Percentiles rank a stretch among this genome's conserved stretches.
These are phyloP conservation scores for Royoungia palumana DNA, from an alignment of 768 basidiomycete genomes.

Conservation along the genomic window DNA sequence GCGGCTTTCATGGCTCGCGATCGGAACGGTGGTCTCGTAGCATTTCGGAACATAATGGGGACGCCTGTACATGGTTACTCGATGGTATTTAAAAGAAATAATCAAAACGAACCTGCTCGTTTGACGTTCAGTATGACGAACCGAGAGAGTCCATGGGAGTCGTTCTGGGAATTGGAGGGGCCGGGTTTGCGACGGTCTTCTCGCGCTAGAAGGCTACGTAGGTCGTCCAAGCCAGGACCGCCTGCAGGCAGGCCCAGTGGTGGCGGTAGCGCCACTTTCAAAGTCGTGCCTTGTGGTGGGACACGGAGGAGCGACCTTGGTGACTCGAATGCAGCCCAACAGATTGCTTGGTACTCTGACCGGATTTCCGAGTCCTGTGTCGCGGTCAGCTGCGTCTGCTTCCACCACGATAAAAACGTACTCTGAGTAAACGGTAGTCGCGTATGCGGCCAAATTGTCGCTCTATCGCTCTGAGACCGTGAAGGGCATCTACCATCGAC, in stretches of 20 bases:
- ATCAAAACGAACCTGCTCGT: constrained; percentile 23
- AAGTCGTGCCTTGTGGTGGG: constrained; percentile 26
- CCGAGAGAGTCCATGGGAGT: constrained; percentile 4
- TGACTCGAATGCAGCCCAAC: constrained; percentile 46
- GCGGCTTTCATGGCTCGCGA: constrained; percentile 30
- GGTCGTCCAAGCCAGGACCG: constrained; percentile 33
- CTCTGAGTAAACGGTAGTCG: constrained; percentile 42
- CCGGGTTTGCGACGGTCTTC: constrained; percentile 1
- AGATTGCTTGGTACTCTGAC: constrained; percentile 40
- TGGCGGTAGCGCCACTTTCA: constrained; percentile 32
- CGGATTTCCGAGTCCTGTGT: constrained; percentile 47
- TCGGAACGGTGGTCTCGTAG: constrained; percentile 23
- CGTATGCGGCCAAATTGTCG: constrained; percentile 48
- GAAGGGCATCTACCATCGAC: constrained; percentile 49
- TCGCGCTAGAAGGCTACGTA: constrained; percentile 27
- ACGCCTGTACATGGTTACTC: constrained; percentile 7
- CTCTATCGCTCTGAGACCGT: constrained; percentile 55
- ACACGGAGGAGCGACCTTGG: constrained; percentile 39
- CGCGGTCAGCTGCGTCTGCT: not conserved
- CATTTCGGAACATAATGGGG: constrained; percentile 21
- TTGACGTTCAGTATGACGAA: constrained; percentile 16
- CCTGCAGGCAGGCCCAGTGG: constrained; percentile 23
- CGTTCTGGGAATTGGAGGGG: constrained; percentile 2
- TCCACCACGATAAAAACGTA: constrained; percentile 19
- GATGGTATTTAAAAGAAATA: not conserved